Evolutionary conservation across 495 filamentous ascomycete species (phyloP), one percentile per base, ranked within the genome.

Genomic region (Apodospora peruviana): DNA sequence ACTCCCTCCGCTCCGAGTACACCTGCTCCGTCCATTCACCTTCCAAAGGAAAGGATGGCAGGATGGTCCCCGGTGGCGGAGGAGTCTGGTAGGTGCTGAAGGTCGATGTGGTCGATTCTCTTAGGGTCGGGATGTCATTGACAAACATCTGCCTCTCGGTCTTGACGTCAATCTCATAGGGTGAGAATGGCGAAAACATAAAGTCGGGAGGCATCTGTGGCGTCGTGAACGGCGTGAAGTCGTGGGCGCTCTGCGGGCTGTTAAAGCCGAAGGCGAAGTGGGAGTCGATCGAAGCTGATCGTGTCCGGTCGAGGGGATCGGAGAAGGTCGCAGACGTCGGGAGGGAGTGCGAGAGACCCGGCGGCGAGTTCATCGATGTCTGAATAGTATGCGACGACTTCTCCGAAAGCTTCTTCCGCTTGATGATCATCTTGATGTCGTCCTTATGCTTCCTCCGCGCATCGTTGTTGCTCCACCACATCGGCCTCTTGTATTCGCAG

Each of bases 391-490:
- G 73, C 38, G 79, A 72, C 35, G 76, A 75, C 79, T 95, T 93
- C 71, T 97, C 91, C 34, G 85, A 80, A 51, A 91, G 76, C 78
- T 97, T 96, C 52, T 90, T 96, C 47, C 88, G 82, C 79, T 95
- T 95, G 73, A 98, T 98, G 67, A 91, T 89, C 72, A 85, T 84
- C 78, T 98, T 98, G 73, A 98, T 91, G 18, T 80, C 72, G 63
- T 96, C 93, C 76, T 98, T 98, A 62, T 96, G 88, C 20, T 83
- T 64, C 57, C 84, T 80, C 50, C 93, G 77, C 68, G 85, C 81
- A 52, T 95, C 90, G 57, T 86, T 83, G 72, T 86, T 96, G 66
- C 83, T 87, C 93, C 93, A 98, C 93, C 93, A 98, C 65, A 87
- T 80, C 10, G 93, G 91, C 61, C 91, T 76, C 78, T 95, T 95